These are phyloP conservation scores for Mediolabrus comicus DNA, from an alignment of 108 stramenopile genomes.

Conservation along the genomic window DNA sequence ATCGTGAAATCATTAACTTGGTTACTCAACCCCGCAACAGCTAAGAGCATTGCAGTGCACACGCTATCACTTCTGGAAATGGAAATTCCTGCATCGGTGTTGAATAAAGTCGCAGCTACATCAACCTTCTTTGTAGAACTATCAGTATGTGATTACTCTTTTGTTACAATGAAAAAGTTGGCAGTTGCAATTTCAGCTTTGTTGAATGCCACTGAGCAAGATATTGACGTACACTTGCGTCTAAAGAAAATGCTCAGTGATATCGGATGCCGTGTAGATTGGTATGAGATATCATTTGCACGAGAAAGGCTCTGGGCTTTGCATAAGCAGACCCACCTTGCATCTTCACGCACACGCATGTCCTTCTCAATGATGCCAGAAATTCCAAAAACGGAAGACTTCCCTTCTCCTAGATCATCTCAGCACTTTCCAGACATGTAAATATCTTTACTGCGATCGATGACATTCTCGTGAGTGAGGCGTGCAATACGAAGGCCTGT, in stretches of 20 bases:
- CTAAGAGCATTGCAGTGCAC: constrained; percentile 37
- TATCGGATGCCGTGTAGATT: constrained; percentile 26
- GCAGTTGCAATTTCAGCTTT: constrained; percentile 61
- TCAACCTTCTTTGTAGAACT: constrained; percentile 70
- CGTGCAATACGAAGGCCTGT: too few relatives aligned
- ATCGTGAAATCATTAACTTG: constrained; percentile 64
- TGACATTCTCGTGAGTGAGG: too few relatives aligned
- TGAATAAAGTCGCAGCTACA: constrained; percentile 11
- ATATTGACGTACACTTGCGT: constrained; percentile 13
- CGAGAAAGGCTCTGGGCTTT: constrained; percentile 34
- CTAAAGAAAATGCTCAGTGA: constrained; percentile 17
- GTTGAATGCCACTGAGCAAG: constrained; percentile 55
- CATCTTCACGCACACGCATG: neutral
- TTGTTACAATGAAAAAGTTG: constrained; percentile 44
- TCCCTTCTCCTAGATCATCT: neutral
- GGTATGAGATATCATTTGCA: constrained; percentile 25
- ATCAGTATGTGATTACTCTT: constrained; percentile 65
- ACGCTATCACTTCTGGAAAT: constrained; percentile 30
- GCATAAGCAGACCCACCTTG: constrained; percentile 6
- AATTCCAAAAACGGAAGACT: neutral
- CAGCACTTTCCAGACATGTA: neutral
- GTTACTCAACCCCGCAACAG: constrained; percentile 75
- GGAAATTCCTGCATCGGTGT: constrained; percentile 1
- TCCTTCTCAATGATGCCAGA: neutral
- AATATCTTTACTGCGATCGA: neutral